Evolutionary conservation across 2,329 filamentous ascomycete genomes (phyloP), one percentile per base, ranked within the genome.

Genomic region (Alternaria incomplexa): DNA sequence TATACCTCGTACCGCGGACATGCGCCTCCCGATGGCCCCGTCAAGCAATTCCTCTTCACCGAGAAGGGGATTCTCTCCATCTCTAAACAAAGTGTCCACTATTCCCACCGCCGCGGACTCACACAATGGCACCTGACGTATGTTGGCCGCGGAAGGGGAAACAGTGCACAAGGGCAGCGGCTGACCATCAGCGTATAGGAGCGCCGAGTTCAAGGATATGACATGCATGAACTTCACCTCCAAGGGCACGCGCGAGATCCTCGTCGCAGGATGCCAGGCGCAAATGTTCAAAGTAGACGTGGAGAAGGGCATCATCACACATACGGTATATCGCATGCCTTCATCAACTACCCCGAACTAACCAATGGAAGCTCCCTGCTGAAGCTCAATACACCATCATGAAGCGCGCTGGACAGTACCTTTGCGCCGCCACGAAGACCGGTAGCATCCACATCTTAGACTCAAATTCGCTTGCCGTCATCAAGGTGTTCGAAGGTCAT

Each of bases 141-240:
- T 67, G 87, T 75, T 28, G 30, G 30, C 7, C 1, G 20, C 30
- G 30, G 13, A 13, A 52, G 3, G 48, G 6, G 28, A n/a, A 17
- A 1, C 20, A 52, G 25, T 6, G 17, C 11, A 23, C 20, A 46
- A 17, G 15, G 46, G 15, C 13, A 47, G 50, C 48, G 65, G 65
- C 70, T 76, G 70, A 78, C 63, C 12, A 23, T 32, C 48, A 26
- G 36, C 44, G 4, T 65, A 60, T 67, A 92, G 90, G 67, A 86
- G 89, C 74, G 84, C 89, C 26, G 90, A 91, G 59, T 97, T 98
- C 90, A 89, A 87, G 67, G 93, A 97, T 75, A 83, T 99, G 67
- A 89, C 89, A 71, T 98, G 96, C 80, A 98, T 98, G 93, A 95
- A 91, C 78, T 97, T 97, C 77, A 96, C 93, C 2, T 93, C 92